Evolutionary conservation across 2,329 filamentous ascomycete genomes (phyloP), one percentile per base, ranked within the genome.

Genomic region (Botrytis hyacinthi): DNA sequence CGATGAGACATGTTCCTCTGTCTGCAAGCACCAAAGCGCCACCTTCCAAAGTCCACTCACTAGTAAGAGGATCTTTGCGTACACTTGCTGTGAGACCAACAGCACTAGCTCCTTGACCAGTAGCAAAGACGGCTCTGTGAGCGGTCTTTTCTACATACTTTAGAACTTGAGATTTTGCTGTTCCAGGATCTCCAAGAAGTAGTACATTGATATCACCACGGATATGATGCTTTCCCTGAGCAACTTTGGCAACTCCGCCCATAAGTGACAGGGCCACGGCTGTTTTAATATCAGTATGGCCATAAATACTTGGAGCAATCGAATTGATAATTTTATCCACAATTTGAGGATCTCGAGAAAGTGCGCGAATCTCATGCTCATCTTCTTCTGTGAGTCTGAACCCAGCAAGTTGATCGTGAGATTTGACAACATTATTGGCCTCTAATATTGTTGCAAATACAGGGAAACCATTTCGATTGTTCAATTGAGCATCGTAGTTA

Each of bases 121-220:
- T 99, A 5, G 96, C 96, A 82, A 99, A 99, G 46, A 99, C 96
- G 32, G 96, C 96, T 74, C 96, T 90, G 80, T 98, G 96, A 0
- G 96, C 96, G 7, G 95, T 98, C 86, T 97, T 97, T 83, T 99
- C 96, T 20, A 97, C 92, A 81, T 97, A 99, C 83, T 99, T 99
- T 75, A 99, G 88, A 22, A 98, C 90, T 82, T 99, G 96, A 0
- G 96, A 99, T 83, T 99, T 99, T 79, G 96, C 96, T 2, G 96
- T 99, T 86, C 96, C 96, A 0, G 96, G 96, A 80, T 99, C 96
- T 84, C 96, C 96, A 18, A 99, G 92, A 1, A 99, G 90, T 9
- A 99, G 88, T 6, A 99, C 93, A 81, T 99, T 99, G 86, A 99
- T 99, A 82, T 99, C 96, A 76, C 96, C 96, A 86, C 96, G 92